Evolutionary conservation across 2,329 filamentous ascomycete genomes (phyloP), one percentile per base, ranked within the genome.

Genomic region (Colletotrichum sansevieriae): DNA sequence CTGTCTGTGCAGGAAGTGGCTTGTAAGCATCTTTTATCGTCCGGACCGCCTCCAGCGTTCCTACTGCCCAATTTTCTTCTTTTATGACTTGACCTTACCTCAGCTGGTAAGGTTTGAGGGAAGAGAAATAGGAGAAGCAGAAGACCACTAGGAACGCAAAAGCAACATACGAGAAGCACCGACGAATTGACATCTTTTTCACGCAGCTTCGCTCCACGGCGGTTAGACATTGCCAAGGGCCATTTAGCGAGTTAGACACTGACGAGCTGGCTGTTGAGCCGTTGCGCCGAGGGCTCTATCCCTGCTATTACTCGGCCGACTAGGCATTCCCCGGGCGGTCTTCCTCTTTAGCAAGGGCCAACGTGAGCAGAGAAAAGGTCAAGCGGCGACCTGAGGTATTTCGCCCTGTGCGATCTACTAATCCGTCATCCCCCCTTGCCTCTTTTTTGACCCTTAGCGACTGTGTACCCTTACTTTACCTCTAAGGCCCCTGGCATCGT

Each of bases 1-100:
- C 61, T 60, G 47, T 29, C 62, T 60, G 49, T 59, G 54, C 62
- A 68, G 62, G 25, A 58, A 56, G 61, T 60, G 62, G 65, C 62
- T 65, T 68, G 62, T 65, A 65, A 60, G 61, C 59, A 44, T 65
- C 49, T 25, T 60, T 25, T 47, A 18, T 25, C 29, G 8, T 20
- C 33, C 49, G 33, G 55, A 57, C 43, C 47, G 55, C 35, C 41
- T 59, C 55, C 22, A 60, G 41, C 61, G 39, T 49, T 65, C 55
- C 41, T 49, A 68, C 60, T 68, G 65, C 54, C 65, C 65, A 33
- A 10, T 35, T 46, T 47, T 39, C 37, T 44, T 35, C 20, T 7
- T 33, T 44, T 55, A 52, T 49, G 54, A 47, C 51, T 56, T 22
- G 33, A 60, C 61, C 47, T 60, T 46, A 49, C 54, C 61, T 65